Base-by-base conservation (phyloP, 345 rosid genomes). In the Hypericum androsaemum region DNA sequence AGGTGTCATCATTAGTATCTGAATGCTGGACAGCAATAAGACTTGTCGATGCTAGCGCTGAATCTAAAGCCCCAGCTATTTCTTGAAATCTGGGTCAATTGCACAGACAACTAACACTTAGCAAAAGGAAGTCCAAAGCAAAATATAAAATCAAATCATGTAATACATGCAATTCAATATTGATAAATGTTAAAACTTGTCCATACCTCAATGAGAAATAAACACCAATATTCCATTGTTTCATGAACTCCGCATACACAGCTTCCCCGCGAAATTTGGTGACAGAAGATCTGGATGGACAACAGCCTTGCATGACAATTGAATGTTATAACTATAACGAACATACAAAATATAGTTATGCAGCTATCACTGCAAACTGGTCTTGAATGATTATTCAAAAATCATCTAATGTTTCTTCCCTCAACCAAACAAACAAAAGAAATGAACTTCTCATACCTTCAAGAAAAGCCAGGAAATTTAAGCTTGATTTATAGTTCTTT, bases 191-290 rank as follows among this genome's bases (percentile, higher is more conserved):
- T 38, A 69, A 56, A 47, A 50, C 32, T 13, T 42, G 50, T 45
- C 16, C 64, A 61, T 81, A 86, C 99, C 99, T 83, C 69, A 94
- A 66, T 22, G 99, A 83, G 71, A 88, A 88, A 65, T 94, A 88
- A 61, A 94, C 95, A 57, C 94, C 94, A 66, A 88, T 67, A 53
- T 94, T 94, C 99, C 99, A 88, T 57, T 83, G 95, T 77, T 86
- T 94, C 87, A 86, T 71, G 79, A 86, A 94, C 57, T 94, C 95
- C 47, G 64, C 53, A 68, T 66, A 94, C 32, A 76, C 60, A 11
- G 89, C 73, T 75, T 82, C 90, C 40, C 80, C 71, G 60, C 97
- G 82, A 68, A 88, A 88, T 70, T 81, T 83, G 44, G 85, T 56
- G 10, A 81, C 99, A 65, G 99, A 94, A 71, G 92, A 75, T 74